Percentiles rank a stretch among this genome's conserved stretches.
Conservation (phyloP, 139 green algal species). For the Chlamydomonas incerta region DNA sequence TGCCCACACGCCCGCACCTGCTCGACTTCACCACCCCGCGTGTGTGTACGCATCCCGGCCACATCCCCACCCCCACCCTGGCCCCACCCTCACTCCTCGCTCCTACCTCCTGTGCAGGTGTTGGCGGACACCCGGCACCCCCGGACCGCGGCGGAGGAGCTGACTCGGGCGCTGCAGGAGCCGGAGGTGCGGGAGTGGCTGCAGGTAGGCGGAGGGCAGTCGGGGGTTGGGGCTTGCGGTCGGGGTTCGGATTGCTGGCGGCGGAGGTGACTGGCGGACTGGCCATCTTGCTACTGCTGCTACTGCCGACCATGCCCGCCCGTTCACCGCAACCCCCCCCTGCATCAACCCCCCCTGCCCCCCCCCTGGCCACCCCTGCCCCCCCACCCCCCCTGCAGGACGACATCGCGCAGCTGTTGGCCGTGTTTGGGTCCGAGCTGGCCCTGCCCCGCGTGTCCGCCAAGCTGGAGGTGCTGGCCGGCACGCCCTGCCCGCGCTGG, state of each 20-base stretch:
- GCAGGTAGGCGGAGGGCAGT: too few species aligned
- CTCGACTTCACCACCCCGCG: too few species aligned
- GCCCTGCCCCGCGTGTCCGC: conserved; percentile 29
- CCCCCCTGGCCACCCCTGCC: background rate
- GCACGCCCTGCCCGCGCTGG: conserved; percentile 54
- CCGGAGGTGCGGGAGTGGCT: conserved; percentile 26
- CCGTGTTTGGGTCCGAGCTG: background rate
- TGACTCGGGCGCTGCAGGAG: background rate
- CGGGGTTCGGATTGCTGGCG: too few species aligned
- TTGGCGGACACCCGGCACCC: background rate
- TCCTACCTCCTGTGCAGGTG: background rate
- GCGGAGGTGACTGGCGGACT: too few species aligned
- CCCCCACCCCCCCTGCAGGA: background rate
- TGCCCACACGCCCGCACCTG: too few species aligned
- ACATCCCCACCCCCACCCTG: too few species aligned
- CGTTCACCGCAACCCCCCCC: too few species aligned
- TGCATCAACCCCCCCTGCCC: too few species aligned
- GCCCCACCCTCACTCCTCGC: background rate
- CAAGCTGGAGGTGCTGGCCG: conserved; percentile 57
- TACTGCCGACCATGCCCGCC: too few species aligned
- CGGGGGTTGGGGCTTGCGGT: too few species aligned
- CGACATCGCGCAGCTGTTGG: conserved; percentile 5
- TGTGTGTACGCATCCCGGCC: too few species aligned
- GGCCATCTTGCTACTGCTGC: too few species aligned
- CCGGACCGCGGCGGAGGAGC: background rate